Evolutionary conservation across 2,329 filamentous ascomycete genomes (phyloP).

Genomic region (Colletotrichum filicis): DNA sequence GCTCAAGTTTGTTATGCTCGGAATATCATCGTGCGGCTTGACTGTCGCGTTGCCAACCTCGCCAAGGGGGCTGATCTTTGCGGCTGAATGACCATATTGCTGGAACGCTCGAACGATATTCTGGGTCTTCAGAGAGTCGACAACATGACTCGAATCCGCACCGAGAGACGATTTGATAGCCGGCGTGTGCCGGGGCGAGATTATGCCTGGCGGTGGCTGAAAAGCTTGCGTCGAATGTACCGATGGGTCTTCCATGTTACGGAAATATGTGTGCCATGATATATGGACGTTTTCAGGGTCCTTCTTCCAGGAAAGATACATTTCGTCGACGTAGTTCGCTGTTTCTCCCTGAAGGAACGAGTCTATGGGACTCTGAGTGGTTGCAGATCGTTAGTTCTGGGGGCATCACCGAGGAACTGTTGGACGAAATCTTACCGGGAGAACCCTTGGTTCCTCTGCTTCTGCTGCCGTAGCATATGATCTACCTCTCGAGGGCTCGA

Average conservation of each 20-base stretch:
- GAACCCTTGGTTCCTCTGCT: background rate
- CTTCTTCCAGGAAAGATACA: conserved; percentile 97
- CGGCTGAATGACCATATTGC: conserved; percentile 96
- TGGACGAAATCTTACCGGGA: background rate
- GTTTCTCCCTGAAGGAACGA: conserved; percentile 96
- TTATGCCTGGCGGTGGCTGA: conserved; percentile 90
- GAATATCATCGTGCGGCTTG: conserved; percentile 78
- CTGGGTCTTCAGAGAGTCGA: conserved; percentile 97
- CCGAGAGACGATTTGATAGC: conserved; percentile 74
- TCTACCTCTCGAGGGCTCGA: background rate
- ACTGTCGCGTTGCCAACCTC: conserved; percentile 87
- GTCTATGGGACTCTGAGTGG: conserved; percentile 58
- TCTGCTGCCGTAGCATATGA: background rate
- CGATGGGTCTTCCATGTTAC: conserved; percentile 97
- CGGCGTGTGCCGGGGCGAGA: conserved; percentile 81
- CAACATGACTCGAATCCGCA: conserved; percentile 78
- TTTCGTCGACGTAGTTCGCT: conserved; percentile 98
- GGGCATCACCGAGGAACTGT: fast-evolving
- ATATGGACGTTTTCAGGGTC: conserved; percentile 93
- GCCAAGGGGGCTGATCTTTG: conserved; percentile 93
- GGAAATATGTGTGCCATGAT: conserved; percentile 99
- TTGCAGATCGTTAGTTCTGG: fast-evolving
- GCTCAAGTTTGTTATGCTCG: conserved; percentile 89
- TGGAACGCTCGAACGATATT: conserved; percentile 96
- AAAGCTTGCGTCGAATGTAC: conserved; percentile 98